These are phyloP conservation scores for Aspergillus taichungensis DNA, from an alignment of 495 filamentous ascomycete genomes.

Conservation along the genomic window DNA sequence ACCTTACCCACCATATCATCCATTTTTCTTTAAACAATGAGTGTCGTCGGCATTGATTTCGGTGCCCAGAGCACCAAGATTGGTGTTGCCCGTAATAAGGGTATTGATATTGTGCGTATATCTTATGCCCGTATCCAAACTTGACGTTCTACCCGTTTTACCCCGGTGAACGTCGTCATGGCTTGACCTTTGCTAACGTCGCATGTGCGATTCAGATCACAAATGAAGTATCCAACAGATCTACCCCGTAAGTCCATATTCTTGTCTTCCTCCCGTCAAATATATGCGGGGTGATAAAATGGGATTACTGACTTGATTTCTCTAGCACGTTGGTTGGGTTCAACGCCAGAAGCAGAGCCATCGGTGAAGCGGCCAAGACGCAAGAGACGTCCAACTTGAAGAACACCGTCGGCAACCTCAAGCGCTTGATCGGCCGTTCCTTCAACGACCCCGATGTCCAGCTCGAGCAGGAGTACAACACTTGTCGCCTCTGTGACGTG, in stretches of 20 bases:
- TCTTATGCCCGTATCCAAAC: constrained; percentile 15
- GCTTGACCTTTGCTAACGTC: constrained; percentile 13
- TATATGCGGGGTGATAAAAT: constrained; percentile 9
- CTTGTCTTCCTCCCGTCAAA: constrained; percentile 1
- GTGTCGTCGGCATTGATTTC: constrained; percentile 86
- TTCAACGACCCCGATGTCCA: constrained; percentile 85
- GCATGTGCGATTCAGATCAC: constrained; percentile 56
- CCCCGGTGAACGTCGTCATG: neutral
- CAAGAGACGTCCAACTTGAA: constrained; percentile 99
- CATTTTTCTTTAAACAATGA: constrained; percentile 43
- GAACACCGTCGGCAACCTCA: constrained; percentile 90
- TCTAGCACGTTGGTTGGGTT: constrained; percentile 87
- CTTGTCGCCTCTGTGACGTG: constrained; percentile 79
- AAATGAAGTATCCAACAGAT: constrained; percentile 98
- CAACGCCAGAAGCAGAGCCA: constrained; percentile 81
- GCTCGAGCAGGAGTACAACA: constrained; percentile 85
- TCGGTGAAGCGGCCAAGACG: constrained; percentile 93
- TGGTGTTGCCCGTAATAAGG: constrained; percentile 93
- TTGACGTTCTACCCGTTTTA: neutral
- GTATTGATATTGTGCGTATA: constrained; percentile 94
- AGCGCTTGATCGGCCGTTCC: constrained; percentile 80
- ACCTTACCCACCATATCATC: constrained; percentile 10
- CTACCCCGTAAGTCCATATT: constrained; percentile 64
- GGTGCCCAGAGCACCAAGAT: constrained; percentile 95
- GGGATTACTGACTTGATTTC: constrained; percentile 23